Base-by-base conservation (phyloP, 805 yeast species). In the Ogataea saltuana region DNA sequence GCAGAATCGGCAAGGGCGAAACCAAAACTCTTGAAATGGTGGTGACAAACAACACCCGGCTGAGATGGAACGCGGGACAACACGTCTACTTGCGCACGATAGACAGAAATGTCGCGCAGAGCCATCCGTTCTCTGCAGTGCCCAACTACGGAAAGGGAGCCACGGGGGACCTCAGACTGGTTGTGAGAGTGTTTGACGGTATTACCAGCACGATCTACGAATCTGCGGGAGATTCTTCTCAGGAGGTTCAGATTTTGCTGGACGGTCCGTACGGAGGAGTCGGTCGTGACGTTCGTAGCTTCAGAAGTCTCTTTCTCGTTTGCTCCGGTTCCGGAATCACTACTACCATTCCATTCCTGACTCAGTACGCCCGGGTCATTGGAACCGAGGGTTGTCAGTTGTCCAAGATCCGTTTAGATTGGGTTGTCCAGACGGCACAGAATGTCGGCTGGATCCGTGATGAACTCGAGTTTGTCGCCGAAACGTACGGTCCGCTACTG, bases 191-290 rank as follows among this genome's bases (percentile, higher is more conserved):
- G 0, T 66, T 69, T 43, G 59, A 57, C 3, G 84, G 84, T 0
- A 57, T 77, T 33, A 78, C 84, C 1, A 60, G 48, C 32, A 50
- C 49, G 10, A 47, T 77, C 3, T 60, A 59, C 45, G 35, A 55
- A 9, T 41, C 53, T 16, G 17, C 57, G 4, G 63, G 64, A 9
- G 55, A 53, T 17, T 48, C 56, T 0, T 39, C 53, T 3, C 49
- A 54, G 12, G 48, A 63, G 0, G 29, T 59, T 39, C 61, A 60
- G 25, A 72, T 74, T 1, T 55, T 75, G 15, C 37, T 59, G n/a
- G 83, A 78, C 52, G 84, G 84, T 1, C 81, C 84, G 4, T 78
- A 76, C 46, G 83, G 84, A 13, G 83, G 82, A 1, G 51, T 71
- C 36, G 51, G 64, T 12, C 65, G 84, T 53, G 74, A 75, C 46